Evolutionary conservation across 2,329 filamentous ascomycete genomes (phyloP).

Genomic region (Pezizomycotina sp.): DNA sequence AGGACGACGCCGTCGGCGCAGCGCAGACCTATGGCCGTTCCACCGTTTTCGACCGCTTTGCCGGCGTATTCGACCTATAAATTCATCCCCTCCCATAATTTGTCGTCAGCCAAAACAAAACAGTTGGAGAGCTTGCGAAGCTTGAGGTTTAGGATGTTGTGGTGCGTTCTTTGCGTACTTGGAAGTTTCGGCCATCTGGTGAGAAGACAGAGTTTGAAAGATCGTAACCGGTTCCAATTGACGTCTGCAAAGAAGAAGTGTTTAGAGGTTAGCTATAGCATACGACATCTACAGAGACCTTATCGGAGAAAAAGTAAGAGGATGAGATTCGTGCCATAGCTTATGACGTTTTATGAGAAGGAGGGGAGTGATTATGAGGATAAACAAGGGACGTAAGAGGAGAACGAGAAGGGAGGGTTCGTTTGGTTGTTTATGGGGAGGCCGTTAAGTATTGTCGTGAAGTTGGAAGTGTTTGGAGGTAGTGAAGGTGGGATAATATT

Average conservation of each 20-base stretch:
- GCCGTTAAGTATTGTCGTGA: no score
- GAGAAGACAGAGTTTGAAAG: conserved; percentile 99
- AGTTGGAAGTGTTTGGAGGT: no score
- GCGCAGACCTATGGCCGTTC: conserved; percentile 86
- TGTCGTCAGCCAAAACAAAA: neutral
- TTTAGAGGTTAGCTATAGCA: no score
- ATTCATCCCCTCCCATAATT: neutral
- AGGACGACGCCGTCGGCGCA: conserved; percentile 95
- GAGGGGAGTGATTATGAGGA: no score
- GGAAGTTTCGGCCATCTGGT: conserved; percentile 95
- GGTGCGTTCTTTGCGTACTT: conserved; percentile 38
- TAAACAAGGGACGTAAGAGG: no score
- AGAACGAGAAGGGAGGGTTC: no score
- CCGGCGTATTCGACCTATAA: conserved; percentile 74
- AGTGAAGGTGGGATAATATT: no score
- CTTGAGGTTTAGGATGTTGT: neutral
- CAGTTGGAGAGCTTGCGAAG: neutral
- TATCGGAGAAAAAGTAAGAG: no score
- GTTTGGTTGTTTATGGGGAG: no score
- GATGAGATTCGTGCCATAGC: no score
- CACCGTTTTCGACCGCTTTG: conserved; percentile 96
- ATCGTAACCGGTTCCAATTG: conserved; percentile 99
- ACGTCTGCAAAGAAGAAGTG: conserved; percentile 65
- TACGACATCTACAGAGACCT: no score
- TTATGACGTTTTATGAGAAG: no score